These are phyloP conservation scores for Tuber aestivum DNA, from an alignment of 495 filamentous ascomycete species.

Conservation along the genomic window DNA sequence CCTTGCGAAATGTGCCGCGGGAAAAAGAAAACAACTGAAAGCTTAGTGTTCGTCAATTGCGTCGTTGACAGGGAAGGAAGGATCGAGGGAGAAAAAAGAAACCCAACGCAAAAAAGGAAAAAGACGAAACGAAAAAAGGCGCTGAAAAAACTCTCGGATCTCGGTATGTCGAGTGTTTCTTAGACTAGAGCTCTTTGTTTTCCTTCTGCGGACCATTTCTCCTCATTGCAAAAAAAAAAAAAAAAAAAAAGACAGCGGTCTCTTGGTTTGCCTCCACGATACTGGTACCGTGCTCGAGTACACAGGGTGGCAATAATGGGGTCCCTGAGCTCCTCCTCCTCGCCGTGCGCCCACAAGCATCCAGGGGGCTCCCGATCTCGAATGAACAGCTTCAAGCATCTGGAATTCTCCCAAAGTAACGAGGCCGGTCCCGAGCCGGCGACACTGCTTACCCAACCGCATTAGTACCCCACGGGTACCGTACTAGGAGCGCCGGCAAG, in stretches of 20 bases:
- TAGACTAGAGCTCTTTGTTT: neutral
- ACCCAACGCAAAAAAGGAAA: neutral
- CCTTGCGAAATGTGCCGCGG: neutral
- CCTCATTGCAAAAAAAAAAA: neutral
- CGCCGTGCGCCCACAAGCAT: neutral
- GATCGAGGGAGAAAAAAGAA: neutral
- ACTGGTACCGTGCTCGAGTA: too few species aligned
- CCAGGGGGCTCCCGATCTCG: neutral
- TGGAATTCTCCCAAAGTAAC: neutral
- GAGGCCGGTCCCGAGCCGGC: neutral
- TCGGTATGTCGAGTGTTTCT: neutral
- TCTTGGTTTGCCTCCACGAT: neutral
- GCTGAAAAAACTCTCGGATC: neutral
- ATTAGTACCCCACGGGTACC: neutral
- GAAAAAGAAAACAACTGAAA: neutral
- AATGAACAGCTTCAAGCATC: neutral
- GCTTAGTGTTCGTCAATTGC: neutral
- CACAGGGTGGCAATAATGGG: neutral
- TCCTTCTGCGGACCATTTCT: neutral
- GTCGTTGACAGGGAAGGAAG: neutral
- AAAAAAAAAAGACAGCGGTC: neutral
- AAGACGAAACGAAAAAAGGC: neutral
- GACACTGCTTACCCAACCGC: neutral
- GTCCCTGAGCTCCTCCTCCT: neutral
- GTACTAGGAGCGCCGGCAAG: neutral